Percentiles rank a stretch among this genome's conserved stretches.
Evolutionary conservation across 2,329 filamentous ascomycete genomes (phyloP).

Genomic region (Pseudocercospora fuligena): DNA sequence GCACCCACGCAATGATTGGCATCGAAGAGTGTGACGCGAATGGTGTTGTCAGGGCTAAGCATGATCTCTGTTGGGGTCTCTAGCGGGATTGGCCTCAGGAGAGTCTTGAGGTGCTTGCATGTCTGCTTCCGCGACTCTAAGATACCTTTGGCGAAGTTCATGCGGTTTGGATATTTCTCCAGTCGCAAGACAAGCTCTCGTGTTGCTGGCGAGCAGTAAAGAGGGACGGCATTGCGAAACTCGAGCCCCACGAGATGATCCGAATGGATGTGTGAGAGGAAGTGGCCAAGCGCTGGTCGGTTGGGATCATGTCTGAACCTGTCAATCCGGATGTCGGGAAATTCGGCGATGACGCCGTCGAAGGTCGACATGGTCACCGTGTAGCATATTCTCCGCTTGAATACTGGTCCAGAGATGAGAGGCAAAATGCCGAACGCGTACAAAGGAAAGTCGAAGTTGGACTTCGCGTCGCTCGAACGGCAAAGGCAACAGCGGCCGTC

Average conservation of each 20-base stretch:
- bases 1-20: constrained; percentile 91
- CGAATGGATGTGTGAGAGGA: constrained; percentile 90
- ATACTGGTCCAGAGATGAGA: background rate
- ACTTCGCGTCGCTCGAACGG: background rate
- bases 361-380: constrained; percentile 73
- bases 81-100: constrained; percentile 80
- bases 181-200: constrained; percentile 77
- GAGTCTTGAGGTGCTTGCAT: constrained; percentile 74
- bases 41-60: constrained; percentile 67
- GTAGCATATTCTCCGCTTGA: constrained; percentile 10
- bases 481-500: too few species aligned
- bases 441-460: background rate
- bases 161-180: constrained; percentile 73
- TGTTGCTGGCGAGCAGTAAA: constrained; percentile 89
- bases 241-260: constrained; percentile 87
- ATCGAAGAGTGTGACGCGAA: constrained; percentile 84
- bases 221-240: constrained; percentile 74
- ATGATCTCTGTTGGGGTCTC: constrained; percentile 80
- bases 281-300: constrained; percentile 74
- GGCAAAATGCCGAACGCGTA: background rate
- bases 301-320: constrained; percentile 61
- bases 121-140: constrained; percentile 74
- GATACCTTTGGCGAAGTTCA: constrained; percentile 80
- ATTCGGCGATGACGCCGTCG: constrained; percentile 72
- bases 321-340: constrained; percentile 81